Conservation (phyloP, 2,329 filamentous ascomycete genomes). For the Paraphoma chrysanthemicola region DNA sequence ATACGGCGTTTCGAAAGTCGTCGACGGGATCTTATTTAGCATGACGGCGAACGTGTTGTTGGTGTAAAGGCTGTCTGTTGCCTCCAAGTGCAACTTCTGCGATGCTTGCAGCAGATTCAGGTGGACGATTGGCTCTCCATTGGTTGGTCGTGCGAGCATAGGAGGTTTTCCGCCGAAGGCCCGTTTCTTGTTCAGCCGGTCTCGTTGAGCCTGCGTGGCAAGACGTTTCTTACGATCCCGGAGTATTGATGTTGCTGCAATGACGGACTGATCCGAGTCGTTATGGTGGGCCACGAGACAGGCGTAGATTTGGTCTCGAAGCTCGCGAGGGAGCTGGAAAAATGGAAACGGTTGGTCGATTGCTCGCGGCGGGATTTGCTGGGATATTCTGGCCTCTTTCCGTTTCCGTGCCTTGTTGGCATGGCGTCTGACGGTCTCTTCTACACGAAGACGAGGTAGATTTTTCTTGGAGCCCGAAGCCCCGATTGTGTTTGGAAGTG, state of each 20-base stretch:
- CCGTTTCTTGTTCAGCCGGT: conserved; percentile 32
- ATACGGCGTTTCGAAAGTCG: conserved; percentile 27
- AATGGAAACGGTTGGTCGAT: conserved; percentile 32
- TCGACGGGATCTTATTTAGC: conserved; percentile 29
- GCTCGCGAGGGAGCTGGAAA: conserved; percentile 33
- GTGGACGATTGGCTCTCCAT: conserved; percentile 26
- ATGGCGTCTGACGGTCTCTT: background rate
- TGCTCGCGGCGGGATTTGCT: conserved; percentile 1
- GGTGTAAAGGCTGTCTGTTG: conserved; percentile 33
- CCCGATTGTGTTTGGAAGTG: background rate
- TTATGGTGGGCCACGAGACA: conserved; percentile 30
- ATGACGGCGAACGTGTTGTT: conserved; percentile 39
- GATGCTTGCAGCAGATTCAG: conserved; percentile 32
- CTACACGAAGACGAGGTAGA: too few relatives aligned
- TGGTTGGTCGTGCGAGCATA: conserved; percentile 16
- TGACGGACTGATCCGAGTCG: conserved; percentile 13
- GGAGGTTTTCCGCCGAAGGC: conserved; percentile 25
- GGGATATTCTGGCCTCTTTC: background rate
- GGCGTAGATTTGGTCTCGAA: conserved; percentile 38
- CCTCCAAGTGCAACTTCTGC: conserved; percentile 27
- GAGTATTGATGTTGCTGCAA: conserved; percentile 35
- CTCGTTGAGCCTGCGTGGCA: conserved; percentile 24
- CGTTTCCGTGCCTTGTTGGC: background rate
- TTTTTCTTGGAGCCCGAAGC: too few relatives aligned
- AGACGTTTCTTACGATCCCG: conserved; percentile 33